phyloP scores from a whole-genome alignment of 2,329 filamentous ascomycete genomes.

The Sclerotinia sclerotiorum region DNA sequence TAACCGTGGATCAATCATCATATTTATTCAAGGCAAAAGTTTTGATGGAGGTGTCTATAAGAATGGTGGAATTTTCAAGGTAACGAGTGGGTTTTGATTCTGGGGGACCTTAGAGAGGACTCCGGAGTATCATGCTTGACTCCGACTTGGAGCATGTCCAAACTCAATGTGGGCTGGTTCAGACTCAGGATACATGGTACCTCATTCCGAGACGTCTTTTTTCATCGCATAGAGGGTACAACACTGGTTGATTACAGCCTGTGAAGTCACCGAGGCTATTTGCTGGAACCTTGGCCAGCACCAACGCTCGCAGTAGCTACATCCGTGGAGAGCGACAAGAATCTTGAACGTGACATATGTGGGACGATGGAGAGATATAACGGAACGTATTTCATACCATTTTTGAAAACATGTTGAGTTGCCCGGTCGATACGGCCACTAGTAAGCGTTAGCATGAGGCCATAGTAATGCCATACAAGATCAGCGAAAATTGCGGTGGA shows the following conservation, averaged over 20 bases:
- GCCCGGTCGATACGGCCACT: not conserved
- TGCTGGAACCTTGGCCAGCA: not conserved
- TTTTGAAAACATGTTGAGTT: not conserved
- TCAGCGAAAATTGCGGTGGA: too few relatives aligned
- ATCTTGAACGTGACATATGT: not conserved
- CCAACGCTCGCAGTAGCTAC: too few relatives aligned
- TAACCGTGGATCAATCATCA: not conserved
- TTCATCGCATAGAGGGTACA: not conserved
- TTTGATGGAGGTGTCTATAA: not conserved
- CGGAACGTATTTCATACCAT: not conserved
- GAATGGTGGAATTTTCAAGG: not conserved
- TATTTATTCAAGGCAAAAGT: not conserved
- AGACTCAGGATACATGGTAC: not conserved
- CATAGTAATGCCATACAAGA: not conserved
- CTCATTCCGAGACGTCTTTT: not conserved
- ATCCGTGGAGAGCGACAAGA: not conserved
- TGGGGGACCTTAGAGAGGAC: too few relatives aligned
- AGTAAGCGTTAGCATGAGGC: not conserved
- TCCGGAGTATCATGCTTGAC: not conserved
- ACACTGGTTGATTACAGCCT: not conserved
- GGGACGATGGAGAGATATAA: not conserved
- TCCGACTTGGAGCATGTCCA: not conserved
- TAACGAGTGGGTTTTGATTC: not conserved
- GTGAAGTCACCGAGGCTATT: not conserved
- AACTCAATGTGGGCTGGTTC: too few relatives aligned